Conservation (phyloP, 2,329 filamentous ascomycete genomes). For the Exophiala mesophila region DNA sequence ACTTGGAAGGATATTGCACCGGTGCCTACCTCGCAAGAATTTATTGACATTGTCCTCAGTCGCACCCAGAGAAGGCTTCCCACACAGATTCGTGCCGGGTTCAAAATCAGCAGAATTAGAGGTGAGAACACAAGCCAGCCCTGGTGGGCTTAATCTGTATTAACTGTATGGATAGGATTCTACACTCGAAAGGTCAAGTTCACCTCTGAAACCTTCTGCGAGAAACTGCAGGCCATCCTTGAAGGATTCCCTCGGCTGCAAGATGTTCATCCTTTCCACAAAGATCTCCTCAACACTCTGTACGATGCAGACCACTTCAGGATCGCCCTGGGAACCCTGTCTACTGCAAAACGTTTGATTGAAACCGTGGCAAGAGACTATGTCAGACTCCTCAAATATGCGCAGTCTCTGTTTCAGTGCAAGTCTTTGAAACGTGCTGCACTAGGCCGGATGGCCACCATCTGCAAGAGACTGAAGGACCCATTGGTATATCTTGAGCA, state of each 20-base stretch:
- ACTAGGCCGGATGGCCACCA: conserved; percentile 95
- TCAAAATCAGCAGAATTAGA: conserved; percentile 91
- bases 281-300: conserved; percentile 89
- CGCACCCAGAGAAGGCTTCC: conserved; percentile 88
- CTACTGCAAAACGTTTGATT: conserved; percentile 91
- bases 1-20: conserved; percentile 69
- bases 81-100: conserved; percentile 91
- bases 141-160: too few relatives aligned
- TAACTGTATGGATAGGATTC: conserved; percentile 56
- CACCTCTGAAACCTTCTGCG: conserved; percentile 91
- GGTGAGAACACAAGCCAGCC: too few relatives aligned
- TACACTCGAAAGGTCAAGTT: conserved; percentile 99
- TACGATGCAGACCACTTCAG: conserved; percentile 98
- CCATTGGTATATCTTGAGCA: conserved; percentile 93
- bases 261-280: conserved; percentile 93
- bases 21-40: conserved; percentile 89
- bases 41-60: conserved; percentile 93
- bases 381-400: conserved; percentile 92
- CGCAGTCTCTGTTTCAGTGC: conserved; percentile 94
- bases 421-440: conserved; percentile 97
- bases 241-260: conserved; percentile 88
- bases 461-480: conserved; percentile 91
- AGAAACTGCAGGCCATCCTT: conserved; percentile 86
- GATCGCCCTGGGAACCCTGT: conserved; percentile 92
- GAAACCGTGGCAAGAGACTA: conserved; percentile 96